Conservation (phyloP, 805 yeast genomes). For the Candida easanensis region DNA sequence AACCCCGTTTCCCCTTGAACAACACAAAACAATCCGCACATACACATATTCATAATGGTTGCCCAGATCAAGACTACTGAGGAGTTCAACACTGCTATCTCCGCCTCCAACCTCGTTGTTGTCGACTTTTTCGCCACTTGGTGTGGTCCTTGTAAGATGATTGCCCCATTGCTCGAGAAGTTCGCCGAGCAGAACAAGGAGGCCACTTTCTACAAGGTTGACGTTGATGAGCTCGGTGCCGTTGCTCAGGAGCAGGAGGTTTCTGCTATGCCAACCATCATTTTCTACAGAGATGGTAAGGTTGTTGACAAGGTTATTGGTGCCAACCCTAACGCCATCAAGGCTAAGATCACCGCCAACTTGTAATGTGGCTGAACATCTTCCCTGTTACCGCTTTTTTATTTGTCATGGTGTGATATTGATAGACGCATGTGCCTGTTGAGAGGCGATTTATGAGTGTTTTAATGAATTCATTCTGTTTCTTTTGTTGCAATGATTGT, state of each 20-base stretch:
- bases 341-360: constrained; percentile 57
- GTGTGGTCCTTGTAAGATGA: constrained; percentile 99
- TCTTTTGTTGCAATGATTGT: not conserved
- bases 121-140: constrained; percentile 96
- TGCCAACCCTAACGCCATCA: constrained; percentile 84
- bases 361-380: constrained; percentile 37
- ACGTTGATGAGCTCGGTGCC: constrained; percentile 79
- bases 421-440: not conserved
- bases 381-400: not conserved
- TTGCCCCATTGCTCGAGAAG: constrained; percentile 89
- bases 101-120: constrained; percentile 71
- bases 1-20: not conserved
- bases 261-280: constrained; percentile 63
- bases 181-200: constrained; percentile 60
- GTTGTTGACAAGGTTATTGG: constrained; percentile 80
- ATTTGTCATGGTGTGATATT: too few relatives aligned
- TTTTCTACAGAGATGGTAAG: constrained; percentile 82
- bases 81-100: constrained; percentile 68
- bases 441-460: not conserved
- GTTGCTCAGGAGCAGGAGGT: constrained; percentile 66
- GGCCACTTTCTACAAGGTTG: constrained; percentile 80
- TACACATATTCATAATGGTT: constrained; percentile 43
- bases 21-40: constrained; percentile 13
- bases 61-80: constrained; percentile 42
- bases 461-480: constrained; percentile 1